phyloP scores from a whole-genome alignment of 306 rosid genomes.

The Cicer judaicum region DNA sequence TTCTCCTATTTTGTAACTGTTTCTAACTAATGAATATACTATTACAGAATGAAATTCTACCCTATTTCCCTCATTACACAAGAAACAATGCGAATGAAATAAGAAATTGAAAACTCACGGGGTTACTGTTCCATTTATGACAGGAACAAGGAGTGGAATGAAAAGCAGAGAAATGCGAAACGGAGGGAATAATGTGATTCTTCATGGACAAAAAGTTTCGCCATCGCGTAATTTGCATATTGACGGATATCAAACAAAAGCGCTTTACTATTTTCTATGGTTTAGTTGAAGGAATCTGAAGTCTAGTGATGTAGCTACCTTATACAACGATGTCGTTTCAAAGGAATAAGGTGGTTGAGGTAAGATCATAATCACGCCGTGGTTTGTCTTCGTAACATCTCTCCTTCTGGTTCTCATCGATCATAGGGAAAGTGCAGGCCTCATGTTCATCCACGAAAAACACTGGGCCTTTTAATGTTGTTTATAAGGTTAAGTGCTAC shows the following conservation, averaged over 20 bases:
- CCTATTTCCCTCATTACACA: not conserved
- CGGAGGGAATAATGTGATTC: slow-evolving; percentile 49
- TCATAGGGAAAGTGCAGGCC: too few species aligned
- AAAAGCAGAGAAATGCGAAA: slow-evolving; percentile 53
- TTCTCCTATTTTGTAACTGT: too few species aligned
- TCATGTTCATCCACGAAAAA: too few species aligned
- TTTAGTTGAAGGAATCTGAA: slow-evolving; percentile 10
- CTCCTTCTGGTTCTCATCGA: too few species aligned
- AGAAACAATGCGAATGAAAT: not conserved
- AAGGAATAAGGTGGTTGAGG: slow-evolving; percentile 21
- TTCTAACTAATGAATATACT: too few species aligned
- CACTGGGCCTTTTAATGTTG: too few species aligned
- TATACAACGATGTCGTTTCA: slow-evolving; percentile 31
- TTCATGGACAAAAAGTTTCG: slow-evolving; percentile 53
- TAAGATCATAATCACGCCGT: slow-evolving; percentile 6
- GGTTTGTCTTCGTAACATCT: slow-evolving; percentile 5
- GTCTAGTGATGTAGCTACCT: not conserved
- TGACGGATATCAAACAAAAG: not conserved
- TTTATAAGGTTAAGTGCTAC: too few species aligned
- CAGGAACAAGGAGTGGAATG: slow-evolving; percentile 65
- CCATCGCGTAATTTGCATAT: slow-evolving; percentile 69
- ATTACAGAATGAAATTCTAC: too few species aligned
- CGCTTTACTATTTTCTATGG: not conserved
- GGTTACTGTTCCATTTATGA: slow-evolving; percentile 56
- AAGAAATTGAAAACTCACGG: slow-evolving; percentile 50